These are phyloP conservation scores for Fusarium sp. DNA, from an alignment of 2,329 filamentous ascomycete genomes.

Conservation along the genomic window DNA sequence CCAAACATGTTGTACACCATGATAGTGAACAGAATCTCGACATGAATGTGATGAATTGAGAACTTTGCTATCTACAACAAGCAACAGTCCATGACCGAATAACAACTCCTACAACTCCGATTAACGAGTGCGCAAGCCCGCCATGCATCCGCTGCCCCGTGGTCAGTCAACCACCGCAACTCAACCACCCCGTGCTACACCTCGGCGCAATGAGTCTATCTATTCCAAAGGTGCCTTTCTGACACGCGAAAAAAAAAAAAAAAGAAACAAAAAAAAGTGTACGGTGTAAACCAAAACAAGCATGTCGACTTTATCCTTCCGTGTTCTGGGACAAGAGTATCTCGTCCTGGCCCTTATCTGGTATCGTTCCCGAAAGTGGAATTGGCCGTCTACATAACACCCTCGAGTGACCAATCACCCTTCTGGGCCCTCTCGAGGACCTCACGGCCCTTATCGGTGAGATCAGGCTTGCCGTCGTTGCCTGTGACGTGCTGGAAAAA, in stretches of 20 bases:
- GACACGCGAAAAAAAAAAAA: slow-evolving; percentile 35
- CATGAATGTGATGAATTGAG: slow-evolving; percentile 29
- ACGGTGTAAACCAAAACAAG: slow-evolving; percentile 37
- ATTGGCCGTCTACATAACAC: slow-evolving; percentile 45
- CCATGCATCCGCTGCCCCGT: slow-evolving; percentile 36
- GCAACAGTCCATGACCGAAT: slow-evolving; percentile 31
- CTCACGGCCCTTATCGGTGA: slow-evolving; percentile 64
- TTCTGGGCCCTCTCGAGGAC: slow-evolving; percentile 65
- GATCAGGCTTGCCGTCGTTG: slow-evolving; percentile 66
- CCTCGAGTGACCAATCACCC: slow-evolving; percentile 63
- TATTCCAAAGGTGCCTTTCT: slow-evolving; percentile 44
- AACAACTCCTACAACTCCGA: slow-evolving; percentile 46
- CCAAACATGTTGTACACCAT: background rate
- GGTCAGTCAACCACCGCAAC: slow-evolving; percentile 7
- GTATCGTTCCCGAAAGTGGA: background rate
- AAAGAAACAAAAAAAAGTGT: slow-evolving; percentile 22
- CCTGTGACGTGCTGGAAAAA: slow-evolving; percentile 79
- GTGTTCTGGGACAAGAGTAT: background rate
- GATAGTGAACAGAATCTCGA: background rate
- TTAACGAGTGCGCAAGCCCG: slow-evolving; percentile 45
- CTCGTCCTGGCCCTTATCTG: background rate
- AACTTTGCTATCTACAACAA: slow-evolving; percentile 34
- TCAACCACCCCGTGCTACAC: slow-evolving; percentile 13
- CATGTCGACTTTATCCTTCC: slow-evolving; percentile 13
- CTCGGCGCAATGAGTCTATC: slow-evolving; percentile 38